Evolutionary conservation across 768 basidiomycete genomes (phyloP).

Genomic region (Kwoniella pini): DNA sequence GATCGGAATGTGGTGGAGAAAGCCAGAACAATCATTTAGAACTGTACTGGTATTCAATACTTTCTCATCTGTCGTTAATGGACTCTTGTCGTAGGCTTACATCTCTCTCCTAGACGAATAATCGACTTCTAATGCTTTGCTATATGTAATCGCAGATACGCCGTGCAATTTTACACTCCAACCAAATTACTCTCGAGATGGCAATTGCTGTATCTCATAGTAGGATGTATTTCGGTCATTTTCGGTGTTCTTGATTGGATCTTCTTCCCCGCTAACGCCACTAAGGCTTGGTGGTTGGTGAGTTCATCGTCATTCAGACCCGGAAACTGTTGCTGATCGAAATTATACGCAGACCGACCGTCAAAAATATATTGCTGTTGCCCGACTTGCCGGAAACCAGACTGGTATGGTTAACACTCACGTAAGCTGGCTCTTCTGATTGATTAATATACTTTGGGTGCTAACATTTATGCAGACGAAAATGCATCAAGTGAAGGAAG

Average conservation of each 20-base stretch:
- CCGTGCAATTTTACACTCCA: conserved; percentile 22
- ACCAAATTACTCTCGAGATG: conserved; percentile 8
- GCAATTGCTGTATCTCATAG: conserved; percentile 24
- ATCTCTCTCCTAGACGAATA: no score
- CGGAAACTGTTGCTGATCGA: not conserved
- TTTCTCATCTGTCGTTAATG: conserved; percentile 31
- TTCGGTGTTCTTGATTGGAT: conserved; percentile 28
- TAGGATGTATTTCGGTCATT: conserved; percentile 22
- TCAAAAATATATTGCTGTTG: conserved; percentile 36
- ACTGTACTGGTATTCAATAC: conserved; percentile 43
- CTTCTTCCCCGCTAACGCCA: conserved; percentile 38
- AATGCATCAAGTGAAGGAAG: conserved; percentile 29
- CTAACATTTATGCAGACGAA: conserved; percentile 12
- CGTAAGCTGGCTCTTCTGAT: conserved; percentile 18
- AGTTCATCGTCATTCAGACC: not conserved
- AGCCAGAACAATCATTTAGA: conserved; percentile 35
- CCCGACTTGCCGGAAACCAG: conserved; percentile 25
- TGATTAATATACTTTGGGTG: not conserved
- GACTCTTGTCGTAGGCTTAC: conserved; percentile 21
- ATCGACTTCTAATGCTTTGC: no score
- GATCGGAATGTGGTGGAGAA: conserved; percentile 37
- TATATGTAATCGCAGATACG: no score
- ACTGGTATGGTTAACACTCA: conserved; percentile 42
- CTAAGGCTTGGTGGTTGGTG: conserved; percentile 38
- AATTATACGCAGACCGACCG: conserved; percentile 31